Percentiles rank a stretch among this genome's conserved stretches.
phyloP scores from a whole-genome alignment of 2,329 filamentous ascomycete species.

The Fusarium gaditjirri region DNA sequence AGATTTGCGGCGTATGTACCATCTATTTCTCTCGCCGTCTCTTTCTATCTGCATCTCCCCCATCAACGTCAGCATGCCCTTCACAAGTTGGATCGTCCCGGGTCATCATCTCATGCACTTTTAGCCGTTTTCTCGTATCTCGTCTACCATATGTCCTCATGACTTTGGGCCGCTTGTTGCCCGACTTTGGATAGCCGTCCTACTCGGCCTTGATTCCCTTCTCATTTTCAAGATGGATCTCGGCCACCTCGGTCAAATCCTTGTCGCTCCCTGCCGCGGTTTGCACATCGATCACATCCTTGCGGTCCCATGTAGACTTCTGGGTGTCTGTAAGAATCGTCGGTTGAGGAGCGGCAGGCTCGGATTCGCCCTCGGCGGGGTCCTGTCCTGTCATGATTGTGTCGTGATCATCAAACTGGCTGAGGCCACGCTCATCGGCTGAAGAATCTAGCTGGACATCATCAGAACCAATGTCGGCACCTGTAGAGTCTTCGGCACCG shows the following conservation, averaged over 20 bases:
- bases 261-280: constrained; percentile 49
- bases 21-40: constrained; percentile 31
- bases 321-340: constrained; percentile 46
- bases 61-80: constrained; percentile 25
- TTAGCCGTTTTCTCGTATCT: constrained; percentile 32
- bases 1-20: constrained; percentile 13
- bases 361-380: constrained; percentile 19
- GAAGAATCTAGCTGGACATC: constrained; percentile 56
- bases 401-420: constrained; percentile 44
- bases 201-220: constrained; percentile 42
- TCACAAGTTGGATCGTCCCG: constrained; percentile 12
- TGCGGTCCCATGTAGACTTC: constrained; percentile 49
- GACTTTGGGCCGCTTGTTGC: constrained; percentile 18
- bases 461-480: constrained; percentile 55
- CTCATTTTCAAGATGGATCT: constrained; percentile 61
- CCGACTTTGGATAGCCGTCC: constrained; percentile 17
- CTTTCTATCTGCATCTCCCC: constrained; percentile 36
- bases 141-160: constrained; percentile 21
- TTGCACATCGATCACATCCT: constrained; percentile 54
- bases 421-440: constrained; percentile 48
- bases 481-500: constrained; percentile 46
- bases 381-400: constrained; percentile 46
- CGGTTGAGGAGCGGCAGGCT: constrained; percentile 24
- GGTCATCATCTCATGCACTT: constrained; percentile 26
- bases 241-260: constrained; percentile 58